A percentile compares a stretch with the other conserved stretches of the same genome.
Evolutionary conservation across 495 filamentous ascomycete species (phyloP).

Genomic region (Podospora australis): DNA sequence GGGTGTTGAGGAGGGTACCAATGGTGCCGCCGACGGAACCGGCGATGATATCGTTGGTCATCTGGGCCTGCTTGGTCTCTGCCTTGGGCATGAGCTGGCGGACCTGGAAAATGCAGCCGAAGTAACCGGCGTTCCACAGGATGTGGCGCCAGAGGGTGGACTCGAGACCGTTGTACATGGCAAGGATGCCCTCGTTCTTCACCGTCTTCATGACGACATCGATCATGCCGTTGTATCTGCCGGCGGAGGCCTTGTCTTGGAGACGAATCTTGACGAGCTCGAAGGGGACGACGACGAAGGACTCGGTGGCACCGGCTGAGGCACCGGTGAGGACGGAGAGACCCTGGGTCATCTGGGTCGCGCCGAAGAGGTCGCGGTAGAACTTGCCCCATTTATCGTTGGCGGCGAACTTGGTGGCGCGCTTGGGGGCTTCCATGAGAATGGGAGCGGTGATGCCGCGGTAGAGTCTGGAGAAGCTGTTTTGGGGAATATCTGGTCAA

Average conservation of each 20-base stretch:
- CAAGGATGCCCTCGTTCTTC: conserved; percentile 72
- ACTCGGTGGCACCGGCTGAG: conserved; percentile 88
- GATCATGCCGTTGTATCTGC: conserved; percentile 89
- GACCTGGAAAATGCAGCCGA: conserved; percentile 96
- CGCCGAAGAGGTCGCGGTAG: conserved; percentile 78
- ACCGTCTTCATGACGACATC: conserved; percentile 82
- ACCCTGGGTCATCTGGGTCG: conserved; percentile 78
- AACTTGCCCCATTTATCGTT: conserved; percentile 96
- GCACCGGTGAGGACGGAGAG: conserved; percentile 90
- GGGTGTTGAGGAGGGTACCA: conserved; percentile 91
- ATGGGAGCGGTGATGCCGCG: conserved; percentile 94
- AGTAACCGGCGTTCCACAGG: conserved; percentile 96
- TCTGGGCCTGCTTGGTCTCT: conserved; percentile 72
- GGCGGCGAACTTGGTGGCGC: conserved; percentile 96
- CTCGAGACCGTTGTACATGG: conserved; percentile 94
- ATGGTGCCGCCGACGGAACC: conserved; percentile 84
- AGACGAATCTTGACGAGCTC: conserved; percentile 95
- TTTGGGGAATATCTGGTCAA: conserved; percentile 13
- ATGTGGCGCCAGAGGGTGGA: conserved; percentile 95
- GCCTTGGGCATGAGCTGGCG: conserved; percentile 71
- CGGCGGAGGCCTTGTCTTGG: conserved; percentile 89
- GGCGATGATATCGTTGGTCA: conserved; percentile 78
- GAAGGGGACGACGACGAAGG: conserved; percentile 86
- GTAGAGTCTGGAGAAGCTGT: conserved; percentile 85
- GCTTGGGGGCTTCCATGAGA: conserved; percentile 97